Evolutionary conservation across 2,329 filamentous ascomycete genomes (phyloP), one percentile per base, ranked within the genome.

Genomic region (Amauroascus niger): DNA sequence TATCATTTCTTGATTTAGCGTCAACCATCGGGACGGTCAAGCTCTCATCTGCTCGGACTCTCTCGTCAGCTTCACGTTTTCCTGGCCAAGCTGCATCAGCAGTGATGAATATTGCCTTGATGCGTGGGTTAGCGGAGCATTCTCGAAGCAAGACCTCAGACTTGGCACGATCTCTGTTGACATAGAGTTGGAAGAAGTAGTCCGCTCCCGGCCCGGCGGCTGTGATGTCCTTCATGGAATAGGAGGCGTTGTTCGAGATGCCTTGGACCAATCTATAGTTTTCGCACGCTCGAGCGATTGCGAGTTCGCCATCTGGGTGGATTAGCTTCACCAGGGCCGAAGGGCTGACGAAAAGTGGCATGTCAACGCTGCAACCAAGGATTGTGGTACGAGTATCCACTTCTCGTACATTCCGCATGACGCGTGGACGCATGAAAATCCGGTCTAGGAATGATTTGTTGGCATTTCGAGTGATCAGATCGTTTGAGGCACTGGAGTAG

Each of bases 401-500:
- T 6, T 66, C 57, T 14, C 74, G 72, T 4, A 86, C 82, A 60
- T 82, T 74, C 35, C 73, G 70, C 51, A 84, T 67, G 26, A 81
- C 73, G 18, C 80, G 74, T 0, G 81, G 81, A 0, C 82, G 77
- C 4, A 86, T 74, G 65, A 74, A 74, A 58, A 85, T 81, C 24
- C 74, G 67, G 53, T 60, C 68, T 60, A 81, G 82, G 57, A 75
- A 70, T 0, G 74, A 70, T 22, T 70, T 73, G 64, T 86, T 86
- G 48, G 72, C 71, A 22, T 73, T 66, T 1, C 75, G 73, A 46
- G 82, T 79, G 35, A 83, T 79, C 3, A 78, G 61, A 76, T 75
- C 83, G 5, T 81, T 84, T 9, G 82, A 79, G 1, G 82, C 83
- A 7, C 80, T 83, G 18, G 80, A 83, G 63, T 82, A 79, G 62